Conservation (phyloP, 148 eudicot genomes). For the Drosera capensis region DNA sequence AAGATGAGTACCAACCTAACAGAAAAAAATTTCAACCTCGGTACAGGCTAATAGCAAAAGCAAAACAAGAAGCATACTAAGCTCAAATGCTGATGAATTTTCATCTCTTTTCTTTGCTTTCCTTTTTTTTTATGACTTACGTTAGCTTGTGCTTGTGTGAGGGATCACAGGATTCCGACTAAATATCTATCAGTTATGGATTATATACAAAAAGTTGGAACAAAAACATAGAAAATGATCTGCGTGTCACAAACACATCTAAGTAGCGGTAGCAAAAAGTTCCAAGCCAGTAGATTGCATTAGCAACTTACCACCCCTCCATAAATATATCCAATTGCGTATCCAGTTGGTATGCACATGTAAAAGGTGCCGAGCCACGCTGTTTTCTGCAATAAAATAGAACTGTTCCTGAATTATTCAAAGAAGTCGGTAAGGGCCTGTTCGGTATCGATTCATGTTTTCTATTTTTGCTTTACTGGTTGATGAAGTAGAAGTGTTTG, state of each 20-base stretch:
- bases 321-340: constrained; percentile 88
- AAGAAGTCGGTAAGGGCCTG: not conserved
- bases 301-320: constrained; percentile 65
- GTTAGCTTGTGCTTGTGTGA: no score
- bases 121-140: not conserved
- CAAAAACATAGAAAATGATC: no score
- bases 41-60: constrained; percentile 8
- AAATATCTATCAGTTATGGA: no score
- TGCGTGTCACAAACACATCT: no score
- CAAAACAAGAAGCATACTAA: not conserved
- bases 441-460: not conserved
- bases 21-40: no score
- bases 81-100: not conserved
- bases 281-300: not conserved
- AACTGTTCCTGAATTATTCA: not conserved
- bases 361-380: constrained; percentile 88
- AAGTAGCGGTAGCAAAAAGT: not conserved
- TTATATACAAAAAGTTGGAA: no score
- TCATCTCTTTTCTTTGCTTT: not conserved
- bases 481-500: no score
- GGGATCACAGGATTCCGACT: no score
- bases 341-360: constrained; percentile 97
- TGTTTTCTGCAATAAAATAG: constrained; percentile 37
- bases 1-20: constrained; percentile 55
- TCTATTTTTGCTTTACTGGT: no score